Evolutionary conservation across 805 yeast species (phyloP).

Genomic region (Wickerhamomyces hampshirensis): DNA sequence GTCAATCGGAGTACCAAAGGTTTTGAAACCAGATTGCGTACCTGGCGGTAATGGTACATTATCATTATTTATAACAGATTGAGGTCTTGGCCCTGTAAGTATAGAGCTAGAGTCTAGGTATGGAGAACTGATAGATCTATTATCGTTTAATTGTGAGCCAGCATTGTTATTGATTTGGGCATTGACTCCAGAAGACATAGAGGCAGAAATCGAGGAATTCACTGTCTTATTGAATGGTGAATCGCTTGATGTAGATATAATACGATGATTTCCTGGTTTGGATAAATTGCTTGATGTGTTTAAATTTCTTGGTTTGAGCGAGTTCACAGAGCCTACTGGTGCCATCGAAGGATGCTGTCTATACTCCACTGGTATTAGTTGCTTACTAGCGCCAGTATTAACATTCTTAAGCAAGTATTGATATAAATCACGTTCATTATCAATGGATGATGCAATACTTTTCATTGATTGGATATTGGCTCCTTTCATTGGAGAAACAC

Average conservation of each 20-base stretch:
- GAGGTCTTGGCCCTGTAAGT: constrained; percentile 26
- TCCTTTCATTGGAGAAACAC: constrained; percentile 65
- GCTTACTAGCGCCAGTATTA: constrained; percentile 30
- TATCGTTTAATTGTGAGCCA: not conserved
- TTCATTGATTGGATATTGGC: constrained; percentile 63
- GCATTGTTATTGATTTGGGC: not conserved
- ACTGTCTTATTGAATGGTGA: constrained; percentile 28
- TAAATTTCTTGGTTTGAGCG: constrained; percentile 7
- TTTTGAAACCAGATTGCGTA: constrained; percentile 32
- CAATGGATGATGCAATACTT: constrained; percentile 67
- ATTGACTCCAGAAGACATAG: constrained; percentile 1
- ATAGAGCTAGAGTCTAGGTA: constrained; percentile 14
- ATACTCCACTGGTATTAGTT: constrained; percentile 64
- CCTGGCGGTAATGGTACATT: constrained; percentile 26
- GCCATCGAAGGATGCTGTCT: constrained; percentile 62
- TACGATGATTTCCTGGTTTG: constrained; percentile 6
- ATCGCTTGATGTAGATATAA: constrained; percentile 9
- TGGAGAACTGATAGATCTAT: constrained; percentile 5
- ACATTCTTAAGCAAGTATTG: constrained; percentile 50
- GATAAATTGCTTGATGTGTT: not conserved
- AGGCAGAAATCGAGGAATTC: constrained; percentile 2
- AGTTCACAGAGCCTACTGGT: constrained; percentile 19
- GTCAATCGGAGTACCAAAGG: constrained; percentile 85
- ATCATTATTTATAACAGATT: constrained; percentile 24
- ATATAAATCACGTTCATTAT: constrained; percentile 79